Evolutionary conservation across 2,329 filamentous ascomycete species (phyloP), one percentile per base, ranked within the genome.

Genomic region (Fusarium acutatum): DNA sequence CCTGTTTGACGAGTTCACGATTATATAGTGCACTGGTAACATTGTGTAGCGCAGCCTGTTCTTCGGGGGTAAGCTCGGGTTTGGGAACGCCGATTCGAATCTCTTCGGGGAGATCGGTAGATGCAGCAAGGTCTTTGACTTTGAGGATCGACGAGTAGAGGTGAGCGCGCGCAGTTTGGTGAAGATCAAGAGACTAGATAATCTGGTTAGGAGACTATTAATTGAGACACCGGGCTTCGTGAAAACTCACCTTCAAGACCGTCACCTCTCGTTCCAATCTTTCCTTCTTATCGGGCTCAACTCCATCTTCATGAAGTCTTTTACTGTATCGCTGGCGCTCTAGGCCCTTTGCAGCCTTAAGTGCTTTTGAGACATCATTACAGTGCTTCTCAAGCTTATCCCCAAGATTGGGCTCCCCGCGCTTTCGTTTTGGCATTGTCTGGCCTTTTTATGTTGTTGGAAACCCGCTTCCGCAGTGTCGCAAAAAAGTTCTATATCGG

Each of bases 241-340:
- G 9, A 41, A 26, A 7, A 20, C 52, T 40, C n/a, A 84, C 90
- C 84, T 89, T 90, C 18, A 91, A 79, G 14, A 89, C 86, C 1
- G 83, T 80, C 49, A 90, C 79, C 77, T 90, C 93, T 38, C 88
- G 87, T 70, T 93, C 88, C 37, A 95, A 83, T 26, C 92, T 85
- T 65, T 84, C 83, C 28, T 88, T 83, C 77, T 90, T 89, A 49
- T 87, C 87, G 14, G 82, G 72, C 5, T 81, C 79, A 22, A 83
- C 76, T 58, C 84, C 85, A 59, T 83, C 82, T 34, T 89, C 87
- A 56, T 82, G 85, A 20, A 89, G 81, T 46, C 87, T 84, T 80
- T 90, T 92, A 69, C 91, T 88, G 67, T 93, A 87, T 73, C 94
- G 93, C 82, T 96, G 94, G 50, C 93, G 88, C 84, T 96, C 93